phyloP scores from a whole-genome alignment of 2,329 filamentous ascomycete species.

The Aspergillus fumigatus region DNA sequence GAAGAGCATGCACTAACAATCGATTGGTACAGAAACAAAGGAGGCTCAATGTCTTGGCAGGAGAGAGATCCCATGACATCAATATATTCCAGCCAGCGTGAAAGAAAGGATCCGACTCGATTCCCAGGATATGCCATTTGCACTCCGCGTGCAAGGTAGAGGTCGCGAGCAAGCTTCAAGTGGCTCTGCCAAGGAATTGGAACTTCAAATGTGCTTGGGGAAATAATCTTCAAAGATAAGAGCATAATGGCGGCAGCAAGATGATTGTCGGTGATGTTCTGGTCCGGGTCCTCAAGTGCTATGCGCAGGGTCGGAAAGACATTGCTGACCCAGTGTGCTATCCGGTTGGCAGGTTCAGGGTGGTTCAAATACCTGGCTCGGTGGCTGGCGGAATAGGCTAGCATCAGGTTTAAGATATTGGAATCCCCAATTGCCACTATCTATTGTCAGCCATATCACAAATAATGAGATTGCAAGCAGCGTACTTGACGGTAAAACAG shows the following conservation, averaged over 20 bases:
- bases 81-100: constrained; percentile 78
- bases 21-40: constrained; percentile 49
- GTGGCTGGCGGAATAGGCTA: constrained; percentile 82
- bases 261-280: constrained; percentile 66
- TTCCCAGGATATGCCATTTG: constrained; percentile 49
- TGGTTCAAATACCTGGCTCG: constrained; percentile 70
- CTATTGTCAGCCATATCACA: constrained; percentile 37
- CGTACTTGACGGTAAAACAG: constrained; percentile 59
- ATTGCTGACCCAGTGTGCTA: constrained; percentile 74
- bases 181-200: constrained; percentile 77
- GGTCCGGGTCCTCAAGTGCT: constrained; percentile 58
- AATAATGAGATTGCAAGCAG: constrained; percentile 4
- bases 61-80: constrained; percentile 71
- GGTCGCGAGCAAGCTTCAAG: constrained; percentile 67
- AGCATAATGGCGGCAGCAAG: constrained; percentile 82
- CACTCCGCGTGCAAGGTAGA: constrained; percentile 65
- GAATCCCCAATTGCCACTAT: constrained; percentile 42
- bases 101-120: constrained; percentile 68
- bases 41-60: constrained; percentile 53
- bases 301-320: constrained; percentile 63
- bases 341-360: constrained; percentile 69
- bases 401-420: constrained; percentile 69
- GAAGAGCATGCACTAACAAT: constrained; percentile 45
- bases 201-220: constrained; percentile 75
- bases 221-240: constrained; percentile 76